Base-by-base conservation (phyloP, 1,284 basidiomycete genomes). In the Ganoderma sp. region DNA sequence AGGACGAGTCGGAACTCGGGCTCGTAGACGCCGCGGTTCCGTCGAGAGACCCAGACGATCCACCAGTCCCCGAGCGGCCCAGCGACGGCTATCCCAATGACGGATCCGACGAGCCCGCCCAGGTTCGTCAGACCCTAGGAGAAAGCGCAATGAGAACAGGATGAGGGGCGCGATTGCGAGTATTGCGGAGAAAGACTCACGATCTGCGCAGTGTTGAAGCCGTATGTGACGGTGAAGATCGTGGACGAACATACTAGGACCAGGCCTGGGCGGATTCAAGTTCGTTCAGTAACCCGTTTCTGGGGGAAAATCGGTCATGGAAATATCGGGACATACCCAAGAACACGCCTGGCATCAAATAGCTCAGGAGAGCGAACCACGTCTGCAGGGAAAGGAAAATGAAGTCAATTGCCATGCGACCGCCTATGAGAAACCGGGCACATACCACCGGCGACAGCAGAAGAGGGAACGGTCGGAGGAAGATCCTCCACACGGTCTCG, bases 1-100 rank as follows among this genome's bases (percentile, higher is more conserved):
- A 85, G 82, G 39, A 82, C 66, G 9, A 85, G 79, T 19, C 83
- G 78, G 73, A 81, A 84, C 71, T 85, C 84, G 0, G 84, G 84
- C 70, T 85, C 84, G 70, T 84, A 84, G 8, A 85, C 73, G 0
- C 84, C 84, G 42, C 79, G 79, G 66, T 84, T 84, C 2, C 79
- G 77, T 66, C 75, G 81, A 0, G 83, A 78, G 32, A 84, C 74
- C 79, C 79, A 82, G 22, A 82, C 79, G 6, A 79, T 80, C 25
- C 80, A 79, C 76, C 78, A 82, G 71, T 85, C 84, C 19, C 79
- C 81, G 45, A 83, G 75, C 19, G 81, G 81, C 2, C 83, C 83
- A 6, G 80, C 78, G 22, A 83, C 75, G 48, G 77, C 70, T 61
- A 79, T 79, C 2, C 79, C 82, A 25, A 84, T 69, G 4, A 83